These are phyloP conservation scores for Aspergillus versicolor DNA, from an alignment of 2,329 filamentous ascomycete genomes.

Conservation along the genomic window DNA sequence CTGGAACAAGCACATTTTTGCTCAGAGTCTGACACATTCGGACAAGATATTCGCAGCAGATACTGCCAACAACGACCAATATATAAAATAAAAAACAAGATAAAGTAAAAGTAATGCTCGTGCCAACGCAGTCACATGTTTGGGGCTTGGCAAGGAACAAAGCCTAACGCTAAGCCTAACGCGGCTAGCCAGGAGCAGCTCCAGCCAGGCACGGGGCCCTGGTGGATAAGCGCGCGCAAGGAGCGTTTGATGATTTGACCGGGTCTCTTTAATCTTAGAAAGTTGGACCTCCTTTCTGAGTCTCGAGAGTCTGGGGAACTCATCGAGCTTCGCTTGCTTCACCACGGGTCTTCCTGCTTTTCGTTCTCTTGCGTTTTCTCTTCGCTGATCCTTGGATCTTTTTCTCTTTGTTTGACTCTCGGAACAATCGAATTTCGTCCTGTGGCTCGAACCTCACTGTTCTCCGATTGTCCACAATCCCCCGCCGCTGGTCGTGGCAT, in stretches of 20 bases:
- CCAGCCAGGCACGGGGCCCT: slow-evolving; percentile 18
- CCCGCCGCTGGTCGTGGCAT: slow-evolving; percentile 20
- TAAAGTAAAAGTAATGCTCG: too few species aligned
- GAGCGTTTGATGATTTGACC: slow-evolving; percentile 33
- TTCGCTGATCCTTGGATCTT: neutral
- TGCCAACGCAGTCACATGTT: neutral
- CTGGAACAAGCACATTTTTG: too few species aligned
- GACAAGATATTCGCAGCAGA: too few species aligned
- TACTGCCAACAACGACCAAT: too few species aligned
- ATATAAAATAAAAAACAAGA: too few species aligned
- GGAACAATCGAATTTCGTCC: slow-evolving; percentile 28
- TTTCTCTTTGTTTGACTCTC: slow-evolving; percentile 23
- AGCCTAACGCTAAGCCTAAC: neutral
- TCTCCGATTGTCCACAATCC: slow-evolving; percentile 15
- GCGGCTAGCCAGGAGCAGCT: neutral
- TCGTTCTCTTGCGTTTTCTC: slow-evolving; percentile 11
- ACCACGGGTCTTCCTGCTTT: slow-evolving; percentile 14
- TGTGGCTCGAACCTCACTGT: slow-evolving; percentile 20
- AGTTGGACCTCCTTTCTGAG: slow-evolving; percentile 28
- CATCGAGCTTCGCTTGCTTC: slow-evolving; percentile 14
- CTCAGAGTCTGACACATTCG: too few species aligned
- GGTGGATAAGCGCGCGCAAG: slow-evolving; percentile 37
- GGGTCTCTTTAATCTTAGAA: neutral
- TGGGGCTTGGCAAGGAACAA: neutral
- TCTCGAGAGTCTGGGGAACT: slow-evolving; percentile 29